Evolutionary conservation across 371 early-diverging fungal genomes (phyloP).

Genomic region (Mucor lusitanicus): DNA sequence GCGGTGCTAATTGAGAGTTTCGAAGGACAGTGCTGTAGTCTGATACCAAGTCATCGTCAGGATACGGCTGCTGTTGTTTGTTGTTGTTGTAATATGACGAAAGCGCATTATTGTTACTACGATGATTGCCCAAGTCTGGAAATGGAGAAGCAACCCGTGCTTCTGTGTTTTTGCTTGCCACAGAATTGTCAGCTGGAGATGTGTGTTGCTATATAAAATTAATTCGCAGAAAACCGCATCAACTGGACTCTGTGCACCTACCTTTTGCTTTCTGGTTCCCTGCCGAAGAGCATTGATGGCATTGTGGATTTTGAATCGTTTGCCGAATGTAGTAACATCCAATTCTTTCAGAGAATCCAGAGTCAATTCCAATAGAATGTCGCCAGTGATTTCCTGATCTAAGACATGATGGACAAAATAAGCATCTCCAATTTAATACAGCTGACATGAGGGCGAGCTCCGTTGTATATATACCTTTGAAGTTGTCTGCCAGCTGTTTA

Average conservation of each 20-base stretch:
- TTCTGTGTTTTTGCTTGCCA: not conserved
- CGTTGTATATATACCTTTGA: slow-evolving; percentile 49
- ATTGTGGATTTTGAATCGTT: slow-evolving; percentile 68
- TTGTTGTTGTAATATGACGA: slow-evolving; percentile 8
- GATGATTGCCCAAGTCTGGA: not conserved
- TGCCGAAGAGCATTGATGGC: slow-evolving; percentile 60
- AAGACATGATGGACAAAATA: not conserved
- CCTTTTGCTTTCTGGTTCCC: slow-evolving; percentile 12
- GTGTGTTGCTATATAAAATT: not conserved
- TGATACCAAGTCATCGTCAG: slow-evolving; percentile 36
- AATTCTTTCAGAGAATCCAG: slow-evolving; percentile 72
- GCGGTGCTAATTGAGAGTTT: slow-evolving; percentile 9
- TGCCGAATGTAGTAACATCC: slow-evolving; percentile 69
- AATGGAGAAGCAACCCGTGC: slow-evolving; percentile 4
- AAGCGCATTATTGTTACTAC: not conserved
- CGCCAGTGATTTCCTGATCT: slow-evolving; percentile 77
- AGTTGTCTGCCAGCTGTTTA: slow-evolving; percentile 47
- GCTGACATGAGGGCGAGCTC: not conserved
- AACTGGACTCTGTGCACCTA: not conserved
- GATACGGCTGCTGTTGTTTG: slow-evolving; percentile 9
- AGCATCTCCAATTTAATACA: not conserved
- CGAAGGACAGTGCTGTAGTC: slow-evolving; percentile 33
- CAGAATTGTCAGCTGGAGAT: not conserved
- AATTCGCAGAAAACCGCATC: not conserved
- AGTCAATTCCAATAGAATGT: slow-evolving; percentile 65